These are phyloP conservation scores for Boletus pseudo-olivaceus DNA, from an alignment of 768 basidiomycete species.

Conservation along the genomic window DNA sequence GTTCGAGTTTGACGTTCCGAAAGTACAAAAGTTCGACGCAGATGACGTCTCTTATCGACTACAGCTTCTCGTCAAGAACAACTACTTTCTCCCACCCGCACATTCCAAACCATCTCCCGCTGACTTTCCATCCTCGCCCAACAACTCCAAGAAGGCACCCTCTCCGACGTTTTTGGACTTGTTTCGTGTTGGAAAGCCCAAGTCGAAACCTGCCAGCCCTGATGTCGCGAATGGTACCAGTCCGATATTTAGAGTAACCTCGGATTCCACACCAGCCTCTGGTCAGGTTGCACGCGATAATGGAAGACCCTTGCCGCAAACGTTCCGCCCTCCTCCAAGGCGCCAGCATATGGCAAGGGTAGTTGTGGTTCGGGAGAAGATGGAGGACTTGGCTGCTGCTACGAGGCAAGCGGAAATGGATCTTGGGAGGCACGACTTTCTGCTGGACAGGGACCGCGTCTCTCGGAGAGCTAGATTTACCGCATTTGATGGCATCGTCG, in stretches of 20 bases:
- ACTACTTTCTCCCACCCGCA: conserved; percentile 84
- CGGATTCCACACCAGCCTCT: conserved; percentile 56
- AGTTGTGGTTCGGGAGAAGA: conserved; percentile 79
- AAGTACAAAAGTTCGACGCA: conserved; percentile 50
- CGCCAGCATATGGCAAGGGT: conserved; percentile 54
- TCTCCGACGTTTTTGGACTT: conserved; percentile 60
- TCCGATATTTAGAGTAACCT: conserved; percentile 60
- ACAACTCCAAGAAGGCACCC: conserved; percentile 42
- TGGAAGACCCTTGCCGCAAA: conserved; percentile 37
- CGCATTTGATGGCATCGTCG: conserved; percentile 59
- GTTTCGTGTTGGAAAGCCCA: conserved; percentile 66
- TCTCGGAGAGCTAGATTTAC: conserved; percentile 38
- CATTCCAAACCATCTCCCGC: conserved; percentile 76
- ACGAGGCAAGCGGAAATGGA: conserved; percentile 76
- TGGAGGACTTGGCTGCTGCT: conserved; percentile 65
- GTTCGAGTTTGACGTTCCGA: conserved; percentile 47
- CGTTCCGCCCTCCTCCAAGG: conserved; percentile 28
- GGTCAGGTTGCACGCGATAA: conserved; percentile 38
- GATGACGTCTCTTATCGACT: conserved; percentile 87
- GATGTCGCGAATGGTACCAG: conserved; percentile 34
- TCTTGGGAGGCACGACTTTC: conserved; percentile 52
- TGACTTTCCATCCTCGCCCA: conserved; percentile 46
- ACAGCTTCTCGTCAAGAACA: conserved; percentile 80
- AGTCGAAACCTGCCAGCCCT: conserved; percentile 59
- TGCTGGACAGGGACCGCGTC: conserved; percentile 42